Base-by-base conservation (phyloP, 305 asterid genomes). In the Stenogyne calaminthoides region DNA sequence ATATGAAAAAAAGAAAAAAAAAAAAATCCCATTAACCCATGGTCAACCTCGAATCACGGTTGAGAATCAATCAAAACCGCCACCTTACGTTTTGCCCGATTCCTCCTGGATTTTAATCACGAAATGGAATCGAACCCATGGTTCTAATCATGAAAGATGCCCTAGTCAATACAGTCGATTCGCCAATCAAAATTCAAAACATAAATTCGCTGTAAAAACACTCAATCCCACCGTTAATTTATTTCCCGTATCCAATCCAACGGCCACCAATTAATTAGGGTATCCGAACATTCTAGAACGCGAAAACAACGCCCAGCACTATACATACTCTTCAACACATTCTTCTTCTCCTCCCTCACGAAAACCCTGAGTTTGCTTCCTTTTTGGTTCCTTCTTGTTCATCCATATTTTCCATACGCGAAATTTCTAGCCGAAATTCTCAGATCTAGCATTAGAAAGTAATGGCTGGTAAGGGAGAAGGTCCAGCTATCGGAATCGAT, bases 401-500 rank as follows among this genome's bases (percentile, higher is more conserved):
- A 1, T 25, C 29, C 12, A 8, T 2, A 7, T 18, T 16, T 8
- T 72, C 57, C 46, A 25, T 3, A 4, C 18, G 2, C n/a, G 20
- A 19, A 4, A 3, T 60, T 6, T 63, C 22, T 12, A 9, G 47
- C 70, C 60, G 51, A 18, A 16, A 40, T 36, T 37, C 42, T 39
- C 9, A 32, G 80, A 74, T 77, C 74, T 61, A 36, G 37, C 18
- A 6, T 0, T 68, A 2, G 11, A 47, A 64, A 58, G 74, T 72
- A 64, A 89, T 91, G 97, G 88, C 93, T 1, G 92, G 92, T 2
- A 91, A 91, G 52, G 97, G 97, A 49, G 95, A 88, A 76, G 95
- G 97, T 15, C 95, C 97, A 3, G 97, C 95, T 0, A 90, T 90
- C 67, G 97, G 97, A 10, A 90, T 88, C 37, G 97, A 90, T 82